These are phyloP conservation scores for Zarea fungicola DNA, from an alignment of 2,329 filamentous ascomycete genomes.

Conservation along the genomic window DNA sequence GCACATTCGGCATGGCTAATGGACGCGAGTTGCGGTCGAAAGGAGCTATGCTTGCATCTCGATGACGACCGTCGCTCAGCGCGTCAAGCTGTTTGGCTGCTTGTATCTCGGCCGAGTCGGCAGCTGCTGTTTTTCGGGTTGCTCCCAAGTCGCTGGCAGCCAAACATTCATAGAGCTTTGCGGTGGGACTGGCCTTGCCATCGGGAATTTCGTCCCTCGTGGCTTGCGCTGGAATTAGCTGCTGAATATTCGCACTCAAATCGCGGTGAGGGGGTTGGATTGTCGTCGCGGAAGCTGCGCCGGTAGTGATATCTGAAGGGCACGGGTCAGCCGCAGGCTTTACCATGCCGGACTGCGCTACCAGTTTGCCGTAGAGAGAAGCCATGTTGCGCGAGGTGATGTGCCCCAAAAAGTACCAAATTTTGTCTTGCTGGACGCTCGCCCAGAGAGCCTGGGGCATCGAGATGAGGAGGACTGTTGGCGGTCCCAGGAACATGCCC, in stretches of 20 bases:
- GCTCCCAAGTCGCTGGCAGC: constrained; percentile 14
- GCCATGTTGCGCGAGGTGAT: constrained; percentile 65
- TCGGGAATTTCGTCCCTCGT: not conserved
- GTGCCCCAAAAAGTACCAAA: constrained; percentile 60
- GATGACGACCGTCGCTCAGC: constrained; percentile 56
- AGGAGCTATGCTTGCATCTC: constrained; percentile 27
- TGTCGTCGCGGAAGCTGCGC: no score
- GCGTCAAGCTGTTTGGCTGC: constrained; percentile 63
- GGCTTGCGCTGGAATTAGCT: not conserved
- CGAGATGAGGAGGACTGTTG: constrained; percentile 61
- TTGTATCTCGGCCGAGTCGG: constrained; percentile 65
- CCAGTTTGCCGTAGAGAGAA: constrained; percentile 55
- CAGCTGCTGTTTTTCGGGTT: constrained; percentile 30
- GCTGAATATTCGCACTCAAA: no score
- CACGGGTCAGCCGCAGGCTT: no score
- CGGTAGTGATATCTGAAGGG: no score
- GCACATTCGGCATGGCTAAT: constrained; percentile 8
- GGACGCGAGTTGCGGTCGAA: constrained; percentile 8
- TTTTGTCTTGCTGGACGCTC: constrained; percentile 60
- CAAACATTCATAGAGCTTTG: constrained; percentile 3
- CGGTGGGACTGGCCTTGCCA: constrained; percentile 22
- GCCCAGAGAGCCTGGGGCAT: constrained; percentile 61
- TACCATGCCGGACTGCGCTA: constrained; percentile 35
- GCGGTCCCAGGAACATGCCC: constrained; percentile 63
- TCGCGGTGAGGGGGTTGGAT: no score